A percentile compares a stretch with the other conserved stretches of the same genome.
Evolutionary conservation across 202 grass and related monocot species (phyloP).

Genomic region (Setaria viridis): DNA sequence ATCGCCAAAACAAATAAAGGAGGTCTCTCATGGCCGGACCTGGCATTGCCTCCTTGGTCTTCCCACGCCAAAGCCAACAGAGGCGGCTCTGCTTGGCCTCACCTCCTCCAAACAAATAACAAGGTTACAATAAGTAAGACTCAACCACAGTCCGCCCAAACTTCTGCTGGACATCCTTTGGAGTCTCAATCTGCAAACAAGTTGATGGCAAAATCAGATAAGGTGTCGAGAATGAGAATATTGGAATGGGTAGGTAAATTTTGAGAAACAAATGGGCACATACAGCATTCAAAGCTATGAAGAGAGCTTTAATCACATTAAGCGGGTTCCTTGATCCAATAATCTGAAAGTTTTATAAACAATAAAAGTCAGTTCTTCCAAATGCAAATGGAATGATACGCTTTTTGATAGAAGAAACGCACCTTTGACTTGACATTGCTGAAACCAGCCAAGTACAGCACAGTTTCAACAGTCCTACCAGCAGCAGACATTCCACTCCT

Average conservation of each 20-base stretch:
- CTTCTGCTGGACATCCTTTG: slow-evolving; percentile 95
- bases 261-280: slow-evolving; percentile 15
- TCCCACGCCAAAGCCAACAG: background rate
- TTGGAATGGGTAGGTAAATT: slow-evolving; percentile 10
- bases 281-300: slow-evolving; percentile 94
- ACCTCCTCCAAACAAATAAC: slow-evolving; percentile 13
- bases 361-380: background rate
- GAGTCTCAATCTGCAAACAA: slow-evolving; percentile 82
- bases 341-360: slow-evolving; percentile 53
- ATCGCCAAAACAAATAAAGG: background rate
- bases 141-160: slow-evolving; percentile 93
- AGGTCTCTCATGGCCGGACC: background rate
- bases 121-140: slow-evolving; percentile 67
- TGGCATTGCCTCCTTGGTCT: background rate
- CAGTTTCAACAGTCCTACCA: slow-evolving; percentile 78
- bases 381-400: slow-evolving; percentile 9
- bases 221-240: background rate
- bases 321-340: slow-evolving; percentile 96
- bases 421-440: slow-evolving; percentile 92
- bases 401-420: background rate
- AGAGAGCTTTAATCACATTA: slow-evolving; percentile 91
- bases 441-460: slow-evolving; percentile 87
- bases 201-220: background rate
- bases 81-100: background rate
- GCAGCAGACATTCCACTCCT: slow-evolving; percentile 77